Evolutionary conservation across 148 eudicot species (phyloP), one percentile per base, ranked within the genome.

Genomic region (Bassia scoparia): DNA sequence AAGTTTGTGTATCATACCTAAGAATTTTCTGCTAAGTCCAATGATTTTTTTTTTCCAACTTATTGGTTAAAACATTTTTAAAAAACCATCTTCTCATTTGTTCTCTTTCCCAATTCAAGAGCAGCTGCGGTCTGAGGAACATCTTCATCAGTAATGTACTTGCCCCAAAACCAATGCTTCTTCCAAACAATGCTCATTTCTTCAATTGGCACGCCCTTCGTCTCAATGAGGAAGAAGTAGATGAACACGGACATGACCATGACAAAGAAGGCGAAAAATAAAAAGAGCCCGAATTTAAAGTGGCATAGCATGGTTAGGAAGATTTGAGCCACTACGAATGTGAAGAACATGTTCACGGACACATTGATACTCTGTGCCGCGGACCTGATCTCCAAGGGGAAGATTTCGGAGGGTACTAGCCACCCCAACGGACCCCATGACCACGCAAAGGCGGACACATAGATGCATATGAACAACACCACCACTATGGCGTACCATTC

Each of bases 361-460:
- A 91, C 97, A 44, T 80, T 87, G 60, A 91, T 72, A 71, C 93
- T 87, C 49, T 91, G 93, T 0, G 93, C 97, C 0, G 93, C 91
- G 0, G 97, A 89, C 17, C 97, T 85, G 64, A 91, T 91, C 61
- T 91, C 97, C 1, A 91, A 81, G 10, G 97, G 97, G 77, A 91
- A 91, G 44, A 91, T 87, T 78, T 91, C 97, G 56, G 90, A 86
- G 1, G 97, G 97, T 0, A 91, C 93, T 13, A 91, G 68, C 94
- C 97, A 91, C 0, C 94, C 94, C 0, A 91, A 84, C 0, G 97
- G 97, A 0, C 97, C 97, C 94, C 97, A 91, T 34, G 97, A 91
- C 97, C 97, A 89, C 0, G 97, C 94, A 61, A 91, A 91, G 10
- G 89, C 97, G 0, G 90, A 70, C 2, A 91, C 97, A 33, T 86